Evolutionary conservation across 2,329 filamentous ascomycete species (phyloP).

Genomic region (Nothophaeocryptopus gaeumannii): DNA sequence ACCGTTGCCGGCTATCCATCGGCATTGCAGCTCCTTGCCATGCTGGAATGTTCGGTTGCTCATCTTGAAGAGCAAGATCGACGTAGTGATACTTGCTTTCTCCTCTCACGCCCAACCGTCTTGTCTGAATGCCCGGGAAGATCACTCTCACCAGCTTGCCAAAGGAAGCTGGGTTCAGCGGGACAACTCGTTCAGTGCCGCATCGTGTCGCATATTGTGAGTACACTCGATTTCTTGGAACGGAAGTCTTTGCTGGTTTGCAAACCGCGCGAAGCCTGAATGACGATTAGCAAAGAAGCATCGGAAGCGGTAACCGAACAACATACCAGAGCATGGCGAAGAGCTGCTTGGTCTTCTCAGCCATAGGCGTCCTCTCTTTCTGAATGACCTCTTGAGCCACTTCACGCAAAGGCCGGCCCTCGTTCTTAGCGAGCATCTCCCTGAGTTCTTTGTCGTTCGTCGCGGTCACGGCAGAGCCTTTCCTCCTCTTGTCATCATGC

Average conservation of each 20-base stretch:
- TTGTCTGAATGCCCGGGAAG: conserved; percentile 90
- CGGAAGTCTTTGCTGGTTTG: conserved; percentile 74
- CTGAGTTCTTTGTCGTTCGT: conserved; percentile 81
- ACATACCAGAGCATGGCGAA: conserved; percentile 86
- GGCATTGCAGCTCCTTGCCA: conserved; percentile 22
- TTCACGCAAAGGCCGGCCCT: conserved; percentile 64
- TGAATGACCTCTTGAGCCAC: conserved; percentile 73
- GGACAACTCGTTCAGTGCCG: conserved; percentile 88
- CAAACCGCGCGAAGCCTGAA: conserved; percentile 71
- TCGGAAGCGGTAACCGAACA: background rate
- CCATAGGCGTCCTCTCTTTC: conserved; percentile 75
- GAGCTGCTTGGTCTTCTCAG: conserved; percentile 78
- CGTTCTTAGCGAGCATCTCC: conserved; percentile 68
- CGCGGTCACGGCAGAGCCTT: conserved; percentile 64
- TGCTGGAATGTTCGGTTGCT: conserved; percentile 31
- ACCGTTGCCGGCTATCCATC: conserved; percentile 25
- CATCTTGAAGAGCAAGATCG: conserved; percentile 52
- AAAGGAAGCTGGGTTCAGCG: conserved; percentile 94
- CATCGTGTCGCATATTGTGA: conserved; percentile 92
- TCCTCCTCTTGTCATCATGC: conserved; percentile 49
- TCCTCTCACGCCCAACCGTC: conserved; percentile 85
- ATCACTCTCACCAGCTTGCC: conserved; percentile 95
- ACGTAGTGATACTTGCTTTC: conserved; percentile 98
- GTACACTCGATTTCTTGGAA: conserved; percentile 89
- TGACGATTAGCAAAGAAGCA: conserved; percentile 24